Base-by-base conservation (phyloP, 192 early-diverging fungal genomes). In the Dimargaris cristalligena region DNA sequence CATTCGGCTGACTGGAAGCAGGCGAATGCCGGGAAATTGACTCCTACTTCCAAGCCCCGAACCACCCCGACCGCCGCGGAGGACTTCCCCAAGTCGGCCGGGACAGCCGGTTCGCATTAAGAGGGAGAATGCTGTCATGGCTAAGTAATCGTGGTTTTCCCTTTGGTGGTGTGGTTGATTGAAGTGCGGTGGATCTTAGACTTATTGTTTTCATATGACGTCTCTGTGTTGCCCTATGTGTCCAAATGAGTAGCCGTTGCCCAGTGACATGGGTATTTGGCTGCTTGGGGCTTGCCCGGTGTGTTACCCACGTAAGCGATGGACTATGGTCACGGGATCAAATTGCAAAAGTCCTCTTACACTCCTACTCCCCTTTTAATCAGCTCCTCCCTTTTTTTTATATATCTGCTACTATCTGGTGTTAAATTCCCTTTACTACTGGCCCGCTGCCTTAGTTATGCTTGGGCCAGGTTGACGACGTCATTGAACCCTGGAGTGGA, bases 1-100 rank as follows among this genome's bases (percentile, higher is more conserved):
- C 66, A 69, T 0, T 56, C 60, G 29, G 22, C 31, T 0, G 66
- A 64, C 13, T 52, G 63, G 58, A 64, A 72, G 54, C 67, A 63
- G 23, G 60, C 44, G 14, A 67, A 70, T 2, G 59, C 16, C 9
- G 3, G 34, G 23, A 22, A 9, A 10, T n/a, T n/a, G n/a, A n/a
- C n/a, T n/a, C n/a, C n/a, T n/a, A n/a, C n/a, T n/a, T n/a, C n/a
- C n/a, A n/a, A n/a, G n/a, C 45, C 45, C 2, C 38, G 22, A 18
- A 25, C 28, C 16, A 32, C 35, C 8, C 8, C 26, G 2, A 31
- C 26, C n/a, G 59, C 59, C 44, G 41, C 18, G 3, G 29, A 60
- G n/a, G 32, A 33, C 22, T 60, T 60, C 34, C 59, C 29, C 59
- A 60, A 60, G n/a, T 60, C 59, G 31, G 47, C 45, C 6, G 22